These are phyloP conservation scores for Thelonectria olida DNA, from an alignment of 2,329 filamentous ascomycete genomes.

Conservation along the genomic window DNA sequence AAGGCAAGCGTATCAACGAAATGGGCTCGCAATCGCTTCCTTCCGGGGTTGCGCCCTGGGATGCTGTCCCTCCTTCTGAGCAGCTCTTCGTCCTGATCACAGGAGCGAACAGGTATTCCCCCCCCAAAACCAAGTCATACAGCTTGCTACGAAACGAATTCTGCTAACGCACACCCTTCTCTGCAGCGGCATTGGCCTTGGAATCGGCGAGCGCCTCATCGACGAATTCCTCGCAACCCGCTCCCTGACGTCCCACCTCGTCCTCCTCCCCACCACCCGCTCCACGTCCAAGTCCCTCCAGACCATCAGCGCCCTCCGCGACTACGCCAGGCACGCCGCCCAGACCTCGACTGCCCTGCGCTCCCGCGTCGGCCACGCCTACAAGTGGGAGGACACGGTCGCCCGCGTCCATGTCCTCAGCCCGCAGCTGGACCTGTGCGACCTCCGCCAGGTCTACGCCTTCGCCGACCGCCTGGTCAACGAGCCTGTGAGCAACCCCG, in stretches of 20 bases:
- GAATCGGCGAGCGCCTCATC: conserved; percentile 84
- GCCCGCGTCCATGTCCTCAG: conserved; percentile 66
- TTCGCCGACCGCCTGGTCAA: conserved; percentile 58
- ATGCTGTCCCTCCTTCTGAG: conserved; percentile 48
- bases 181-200: conserved; percentile 83
- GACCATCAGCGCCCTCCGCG: conserved; percentile 71
- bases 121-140: not conserved
- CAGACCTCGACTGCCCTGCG: conserved; percentile 49
- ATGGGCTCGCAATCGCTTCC: conserved; percentile 37
- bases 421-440: conserved; percentile 68
- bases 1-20: not conserved
- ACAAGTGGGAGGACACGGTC: conserved; percentile 51
- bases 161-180: conserved; percentile 18
- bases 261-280: conserved; percentile 86
- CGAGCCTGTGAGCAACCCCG: conserved; percentile 57
- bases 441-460: conserved; percentile 60
- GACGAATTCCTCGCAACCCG: conserved; percentile 84
- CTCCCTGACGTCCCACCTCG: conserved; percentile 73
- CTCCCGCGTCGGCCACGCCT: conserved; percentile 47
- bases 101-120: conserved; percentile 80
- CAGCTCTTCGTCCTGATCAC: conserved; percentile 78
- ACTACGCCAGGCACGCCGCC: conserved; percentile 61
- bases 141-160: not conserved
- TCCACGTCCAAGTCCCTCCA: conserved; percentile 76
- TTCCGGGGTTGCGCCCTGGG: conserved; percentile 48